phyloP scores from a whole-genome alignment of 495 filamentous ascomycete genomes.

The Lasiosphaeria hispida region DNA sequence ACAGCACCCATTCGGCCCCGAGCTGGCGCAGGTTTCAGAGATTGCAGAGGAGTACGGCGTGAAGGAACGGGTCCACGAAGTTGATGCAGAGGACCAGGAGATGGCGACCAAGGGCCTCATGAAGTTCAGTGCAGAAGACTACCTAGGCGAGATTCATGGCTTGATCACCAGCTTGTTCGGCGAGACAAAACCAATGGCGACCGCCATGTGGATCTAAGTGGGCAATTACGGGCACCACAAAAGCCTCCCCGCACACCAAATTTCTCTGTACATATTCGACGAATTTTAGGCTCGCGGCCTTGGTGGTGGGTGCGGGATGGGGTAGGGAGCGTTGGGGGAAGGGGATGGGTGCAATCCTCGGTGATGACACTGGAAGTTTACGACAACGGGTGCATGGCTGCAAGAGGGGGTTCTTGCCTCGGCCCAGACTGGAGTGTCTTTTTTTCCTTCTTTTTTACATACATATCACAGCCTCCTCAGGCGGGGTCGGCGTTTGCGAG shows the following conservation, averaged over 20 bases:
- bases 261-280: slow-evolving; percentile 22
- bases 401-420: too few relatives aligned
- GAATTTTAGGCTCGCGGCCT: background rate
- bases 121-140: slow-evolving; percentile 78
- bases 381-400: too few relatives aligned
- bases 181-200: slow-evolving; percentile 10
- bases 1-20: slow-evolving; percentile 65
- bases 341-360: too few relatives aligned
- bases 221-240: background rate
- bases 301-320: background rate
- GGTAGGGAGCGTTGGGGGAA: too few relatives aligned
- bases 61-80: slow-evolving; percentile 57
- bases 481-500: too few relatives aligned
- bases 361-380: too few relatives aligned
- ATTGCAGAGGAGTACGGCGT: slow-evolving; percentile 84
- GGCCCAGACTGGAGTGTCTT: too few relatives aligned
- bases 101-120: slow-evolving; percentile 63
- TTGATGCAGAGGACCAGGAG: slow-evolving; percentile 69
- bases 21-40: slow-evolving; percentile 72
- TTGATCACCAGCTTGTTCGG: slow-evolving; percentile 52
- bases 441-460: too few relatives aligned
- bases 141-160: slow-evolving; percentile 74
- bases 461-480: too few relatives aligned
- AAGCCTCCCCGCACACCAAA: background rate
- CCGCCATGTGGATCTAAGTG: slow-evolving; percentile 21